Evolutionary conservation across 164 flowering plant species (phyloP).

Genomic region (Stephania cephalantha): DNA sequence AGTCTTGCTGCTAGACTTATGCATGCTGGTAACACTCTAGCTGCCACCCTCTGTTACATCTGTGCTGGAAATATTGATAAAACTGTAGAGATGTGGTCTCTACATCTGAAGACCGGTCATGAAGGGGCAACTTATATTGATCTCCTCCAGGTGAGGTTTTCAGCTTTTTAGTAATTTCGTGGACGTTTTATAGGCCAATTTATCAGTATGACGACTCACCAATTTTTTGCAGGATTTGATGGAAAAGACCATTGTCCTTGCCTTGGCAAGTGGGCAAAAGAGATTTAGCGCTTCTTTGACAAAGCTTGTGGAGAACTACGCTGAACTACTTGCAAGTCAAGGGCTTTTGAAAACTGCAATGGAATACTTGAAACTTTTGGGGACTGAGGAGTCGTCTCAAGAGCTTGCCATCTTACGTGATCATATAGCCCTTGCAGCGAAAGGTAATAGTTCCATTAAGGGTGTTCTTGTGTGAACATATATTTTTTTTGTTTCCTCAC

Average conservation of each 20-base stretch:
- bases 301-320: conserved; percentile 91
- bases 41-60: conserved; percentile 91
- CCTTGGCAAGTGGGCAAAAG: conserved; percentile 85
- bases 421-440: conserved; percentile 60
- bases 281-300: conserved; percentile 68
- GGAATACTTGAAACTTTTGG: conserved; percentile 85
- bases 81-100: conserved; percentile 94
- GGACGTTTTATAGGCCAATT: not conserved
- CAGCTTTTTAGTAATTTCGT: not conserved
- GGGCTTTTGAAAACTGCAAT: conserved; percentile 83
- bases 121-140: conserved; percentile 76
- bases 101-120: conserved; percentile 39
- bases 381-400: conserved; percentile 69
- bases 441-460: conserved; percentile 40
- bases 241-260: conserved; percentile 95
- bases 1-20: conserved; percentile 81
- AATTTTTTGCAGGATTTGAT: conserved; percentile 60
- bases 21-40: conserved; percentile 63
- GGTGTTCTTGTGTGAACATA: too few relatives aligned
- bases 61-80: conserved; percentile 94
- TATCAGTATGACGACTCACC: not conserved
- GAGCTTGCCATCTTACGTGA: conserved; percentile 78
- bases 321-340: conserved; percentile 92
- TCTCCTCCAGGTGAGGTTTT: conserved; percentile 69
- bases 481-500: too few relatives aligned